phyloP scores from a whole-genome alignment of 2,329 filamentous ascomycete species.

The Neofusicoccum parvum region DNA sequence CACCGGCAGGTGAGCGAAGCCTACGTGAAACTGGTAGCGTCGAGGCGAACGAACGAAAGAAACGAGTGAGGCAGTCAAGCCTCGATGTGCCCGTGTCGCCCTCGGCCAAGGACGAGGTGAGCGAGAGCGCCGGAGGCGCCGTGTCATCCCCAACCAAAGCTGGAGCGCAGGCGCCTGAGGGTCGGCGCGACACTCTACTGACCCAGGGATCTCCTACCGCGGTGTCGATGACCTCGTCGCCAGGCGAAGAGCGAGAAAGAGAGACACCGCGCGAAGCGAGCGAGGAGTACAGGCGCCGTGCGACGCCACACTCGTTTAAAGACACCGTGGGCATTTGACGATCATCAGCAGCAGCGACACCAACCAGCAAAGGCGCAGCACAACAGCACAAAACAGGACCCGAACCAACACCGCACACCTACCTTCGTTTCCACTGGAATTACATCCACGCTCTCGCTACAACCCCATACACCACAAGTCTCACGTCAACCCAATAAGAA shows the following conservation, averaged over 20 bases:
- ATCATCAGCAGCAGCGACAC: not conserved
- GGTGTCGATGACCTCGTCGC: constrained; percentile 6
- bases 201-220: constrained; percentile 29
- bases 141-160: constrained; percentile 10
- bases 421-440: not conserved
- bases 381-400: not conserved
- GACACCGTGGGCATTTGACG: constrained; percentile 45
- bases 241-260: constrained; percentile 14
- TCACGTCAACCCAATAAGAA: not conserved
- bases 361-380: not conserved
- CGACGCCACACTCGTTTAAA: constrained; percentile 47
- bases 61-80: not conserved
- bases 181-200: constrained; percentile 26
- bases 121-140: not conserved
- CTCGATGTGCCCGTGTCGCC: not conserved
- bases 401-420: not conserved
- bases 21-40: constrained; percentile 32
- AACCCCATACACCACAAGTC: constrained; percentile 4
- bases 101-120: constrained; percentile 9
- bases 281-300: constrained; percentile 37
- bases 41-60: not conserved
- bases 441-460: not conserved
- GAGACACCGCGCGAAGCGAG: constrained; percentile 11
- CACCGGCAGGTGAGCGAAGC: constrained; percentile 35
- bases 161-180: constrained; percentile 11